phyloP scores from a whole-genome alignment of 2,329 filamentous ascomycete genomes.

The Aspergillus awamori region DNA sequence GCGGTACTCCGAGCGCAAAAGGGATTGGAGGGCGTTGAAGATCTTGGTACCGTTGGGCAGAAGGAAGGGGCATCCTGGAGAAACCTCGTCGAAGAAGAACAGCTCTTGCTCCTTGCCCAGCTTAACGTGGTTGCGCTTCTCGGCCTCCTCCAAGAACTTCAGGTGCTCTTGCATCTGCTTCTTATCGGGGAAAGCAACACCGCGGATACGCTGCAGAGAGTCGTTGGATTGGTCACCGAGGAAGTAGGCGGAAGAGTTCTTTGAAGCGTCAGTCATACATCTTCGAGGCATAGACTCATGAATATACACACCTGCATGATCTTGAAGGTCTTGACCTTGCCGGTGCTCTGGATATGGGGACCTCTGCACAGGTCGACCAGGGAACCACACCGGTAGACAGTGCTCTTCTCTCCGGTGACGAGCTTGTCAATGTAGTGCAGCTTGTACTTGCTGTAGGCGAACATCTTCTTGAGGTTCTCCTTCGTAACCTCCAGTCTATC shows the following conservation, averaged over 20 bases:
- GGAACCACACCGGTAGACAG: slow-evolving; percentile 91
- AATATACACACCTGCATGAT: slow-evolving; percentile 69
- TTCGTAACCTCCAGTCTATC: slow-evolving; percentile 88
- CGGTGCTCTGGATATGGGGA: slow-evolving; percentile 90
- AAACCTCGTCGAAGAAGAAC: slow-evolving; percentile 93
- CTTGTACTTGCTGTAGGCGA: slow-evolving; percentile 98
- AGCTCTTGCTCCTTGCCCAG: slow-evolving; percentile 95
- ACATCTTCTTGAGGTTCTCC: slow-evolving; percentile 91
- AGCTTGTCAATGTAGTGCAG: slow-evolving; percentile 95
- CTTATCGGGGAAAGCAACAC: slow-evolving; percentile 96
- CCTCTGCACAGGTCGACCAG: slow-evolving; percentile 95
- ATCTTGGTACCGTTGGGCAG: slow-evolving; percentile 90
- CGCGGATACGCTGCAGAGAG: slow-evolving; percentile 93
- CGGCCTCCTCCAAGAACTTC: slow-evolving; percentile 95
- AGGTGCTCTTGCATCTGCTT: slow-evolving; percentile 91
- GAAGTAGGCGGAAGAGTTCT: slow-evolving; percentile 84
- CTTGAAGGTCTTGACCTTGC: slow-evolving; percentile 91
- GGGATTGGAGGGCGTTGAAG: slow-evolving; percentile 82
- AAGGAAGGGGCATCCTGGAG: slow-evolving; percentile 92
- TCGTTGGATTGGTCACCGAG: slow-evolving; percentile 92
- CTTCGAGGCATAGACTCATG: neutral
- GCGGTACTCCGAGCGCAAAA: slow-evolving; percentile 86
- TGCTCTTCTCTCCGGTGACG: slow-evolving; percentile 88
- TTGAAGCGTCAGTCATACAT: slow-evolving; percentile 30
- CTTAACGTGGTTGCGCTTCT: slow-evolving; percentile 91